Base-by-base conservation (phyloP, 2,329 filamentous ascomycete species). In the Orbilia javanica region DNA sequence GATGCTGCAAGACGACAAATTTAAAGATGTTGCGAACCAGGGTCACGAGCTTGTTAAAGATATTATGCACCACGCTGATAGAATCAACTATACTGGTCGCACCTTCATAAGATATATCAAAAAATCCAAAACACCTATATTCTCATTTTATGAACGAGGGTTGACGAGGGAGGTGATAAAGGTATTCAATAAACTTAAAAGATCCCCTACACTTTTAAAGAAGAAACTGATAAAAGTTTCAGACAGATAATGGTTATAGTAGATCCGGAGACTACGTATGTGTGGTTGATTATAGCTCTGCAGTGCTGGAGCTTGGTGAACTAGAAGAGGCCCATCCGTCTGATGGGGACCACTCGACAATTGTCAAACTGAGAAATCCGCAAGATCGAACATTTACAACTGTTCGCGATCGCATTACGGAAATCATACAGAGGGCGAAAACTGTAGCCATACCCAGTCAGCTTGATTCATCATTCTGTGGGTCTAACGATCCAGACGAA, bases 311-410 rank as follows among this genome's bases (percentile, higher is more conserved):
- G 2, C n/a, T 70, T 18, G 2, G 4, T 4, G 50, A 60, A 5
- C 22, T 57, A 0, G 73, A 70, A 27, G n/a, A 66, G 52, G 1
- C 13, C 11, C 13, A n/a, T 6, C 44, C 44, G 11, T n/a, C 42
- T 22, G 65, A 71, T 25, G 73, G 57, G 4, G 66, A 77, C 29
- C 73, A 77, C 22, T 77, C 73, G 1, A 53, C 55, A 15, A 44
- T 77, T 7, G 66, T 77, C 15, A 77, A 77, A 25, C 63, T 77
- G 15, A 65, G 44, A 0, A 64, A 50, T 22, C n/a, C 6, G 34
- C 22, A 44, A 4, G 20, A 77, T 62, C 13, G 29, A n/a, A 55
- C 65, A n/a, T 77, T 70, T 36, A 70, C 65, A 15, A 42, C 39
- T 5, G 39, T 42, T 34, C 39, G 15, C 39, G 39, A 44, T 13